Base-by-base conservation (phyloP, 257 asterid genomes). In the Nicotiana knightiana region DNA sequence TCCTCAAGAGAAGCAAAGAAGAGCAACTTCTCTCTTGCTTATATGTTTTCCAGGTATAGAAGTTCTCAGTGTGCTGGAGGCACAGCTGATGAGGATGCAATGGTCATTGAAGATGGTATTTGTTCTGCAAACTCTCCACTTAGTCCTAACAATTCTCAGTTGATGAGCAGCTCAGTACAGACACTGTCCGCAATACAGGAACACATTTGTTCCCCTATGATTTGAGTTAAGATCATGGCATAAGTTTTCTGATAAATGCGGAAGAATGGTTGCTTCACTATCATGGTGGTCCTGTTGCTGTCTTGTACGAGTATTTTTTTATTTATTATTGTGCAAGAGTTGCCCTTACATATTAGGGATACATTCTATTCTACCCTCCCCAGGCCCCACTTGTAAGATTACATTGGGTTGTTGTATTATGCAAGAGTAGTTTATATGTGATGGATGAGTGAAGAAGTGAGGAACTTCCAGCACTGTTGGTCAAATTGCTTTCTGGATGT, bases 1-100 rank as follows among this genome's bases (percentile, higher is more conserved):
- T 81, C 80, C 62, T 58, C 85, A 7, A 81, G 54, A 9, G 88
- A 67, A 30, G 12, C 66, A 82, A 78, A 81, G 70, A 64, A 43
- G 82, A 89, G 26, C 80, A 90, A 79, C 51, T 65, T 87, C 67
- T 93, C 97, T 54, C 86, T 94, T 88, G 88, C 89, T 83, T 76
- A 79, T 87, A 81, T 93, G 83, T 94, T 92, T 84, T 87, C 94
- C 9, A 92, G 87, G 84, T 92, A 88, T 24, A 92, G 77, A 85
- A 76, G 75, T 48, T 68, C 92, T 24, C 84, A 66, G 30, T 76
- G 79, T 79, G 71, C 84, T 51, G 85, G 57, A 10, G 77, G 32
- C 66, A 76, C 88, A 59, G 51, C 76, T 6, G 85, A 82, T 53
- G 80, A 63, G 76, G 89, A 81, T 70, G 73, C 61, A 11, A 80